These are phyloP conservation scores for Sordariomycetes sp. DNA, from an alignment of 2,329 filamentous ascomycete species.

Conservation along the genomic window DNA sequence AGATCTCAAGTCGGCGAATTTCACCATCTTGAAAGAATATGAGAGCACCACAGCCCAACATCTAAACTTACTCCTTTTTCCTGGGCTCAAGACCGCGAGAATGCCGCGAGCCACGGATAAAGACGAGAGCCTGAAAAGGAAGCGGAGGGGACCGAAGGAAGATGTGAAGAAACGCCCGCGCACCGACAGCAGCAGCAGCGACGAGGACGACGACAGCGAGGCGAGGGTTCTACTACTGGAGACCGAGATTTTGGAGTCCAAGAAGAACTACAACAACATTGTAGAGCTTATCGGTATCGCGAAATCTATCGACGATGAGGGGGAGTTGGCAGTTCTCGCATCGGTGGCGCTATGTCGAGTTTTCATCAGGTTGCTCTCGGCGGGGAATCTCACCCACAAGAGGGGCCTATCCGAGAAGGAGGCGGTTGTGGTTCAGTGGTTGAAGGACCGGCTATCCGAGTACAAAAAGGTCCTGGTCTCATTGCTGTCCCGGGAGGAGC, in stretches of 20 bases:
- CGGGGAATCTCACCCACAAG: conserved; percentile 57
- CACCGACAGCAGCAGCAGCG: conserved; percentile 32
- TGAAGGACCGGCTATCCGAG: conserved; percentile 63
- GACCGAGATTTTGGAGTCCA: conserved; percentile 71
- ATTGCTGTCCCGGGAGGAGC: conserved; percentile 50
- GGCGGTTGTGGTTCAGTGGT: conserved; percentile 62
- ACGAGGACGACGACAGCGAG: conserved; percentile 42
- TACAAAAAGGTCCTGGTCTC: conserved; percentile 54
- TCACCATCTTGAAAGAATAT: not conserved
- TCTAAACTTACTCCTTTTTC: not conserved
- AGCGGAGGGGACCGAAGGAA: conserved; percentile 31
- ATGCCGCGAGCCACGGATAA: conserved; percentile 7
- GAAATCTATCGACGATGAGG: conserved; percentile 35
- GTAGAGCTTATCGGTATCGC: conserved; percentile 51
- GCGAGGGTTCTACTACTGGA: conserved; percentile 66
- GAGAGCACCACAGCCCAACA: not conserved
- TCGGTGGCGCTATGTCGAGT: conserved; percentile 76
- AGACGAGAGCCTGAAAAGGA: conserved; percentile 36
- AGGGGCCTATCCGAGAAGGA: conserved; percentile 63
- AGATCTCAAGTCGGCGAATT: not conserved
- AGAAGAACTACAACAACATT: conserved; percentile 89
- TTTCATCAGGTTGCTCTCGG: conserved; percentile 70
- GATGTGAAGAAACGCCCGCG: conserved; percentile 40
- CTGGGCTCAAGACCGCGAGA: not conserved
- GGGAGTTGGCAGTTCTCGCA: conserved; percentile 53